phyloP scores from a whole-genome alignment of 2,329 filamentous ascomycete genomes.

The Madurella fahalii region DNA sequence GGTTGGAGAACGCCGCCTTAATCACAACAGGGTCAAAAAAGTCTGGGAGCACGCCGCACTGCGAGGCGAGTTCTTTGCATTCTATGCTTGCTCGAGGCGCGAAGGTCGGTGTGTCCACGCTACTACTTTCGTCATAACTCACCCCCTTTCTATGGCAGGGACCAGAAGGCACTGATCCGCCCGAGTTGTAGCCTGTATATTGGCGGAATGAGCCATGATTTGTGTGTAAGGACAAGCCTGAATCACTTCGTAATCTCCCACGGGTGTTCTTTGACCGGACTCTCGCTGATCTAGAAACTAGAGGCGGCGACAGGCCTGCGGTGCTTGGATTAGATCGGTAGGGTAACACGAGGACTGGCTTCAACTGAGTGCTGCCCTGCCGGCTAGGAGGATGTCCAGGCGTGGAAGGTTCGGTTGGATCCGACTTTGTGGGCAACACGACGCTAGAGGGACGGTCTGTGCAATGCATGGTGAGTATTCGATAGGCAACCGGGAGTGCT shows the following conservation, averaged over 20 bases:
- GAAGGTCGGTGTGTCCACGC: constrained; percentile 18
- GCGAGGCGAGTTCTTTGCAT: constrained; percentile 6
- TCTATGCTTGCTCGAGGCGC: constrained; percentile 1
- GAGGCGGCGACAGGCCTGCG: constrained; percentile 27
- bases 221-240: constrained; percentile 43
- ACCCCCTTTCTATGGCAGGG: constrained; percentile 11
- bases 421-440: constrained; percentile 6
- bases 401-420: constrained; percentile 15
- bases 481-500: too few species aligned
- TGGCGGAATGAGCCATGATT: constrained; percentile 42
- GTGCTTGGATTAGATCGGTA: constrained; percentile 12
- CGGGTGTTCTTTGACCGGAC: constrained; percentile 20
- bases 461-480: too few species aligned
- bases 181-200: constrained; percentile 43
- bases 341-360: constrained; percentile 5
- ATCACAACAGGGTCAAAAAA: constrained; percentile 50
- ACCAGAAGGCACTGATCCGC: constrained; percentile 32
- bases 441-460: not conserved
- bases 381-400: constrained; percentile 7
- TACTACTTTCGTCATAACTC: constrained; percentile 17
- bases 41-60: constrained; percentile 33
- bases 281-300: constrained; percentile 20
- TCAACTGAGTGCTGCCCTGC: constrained; percentile 9
- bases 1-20: constrained; percentile 47
- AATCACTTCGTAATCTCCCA: constrained; percentile 41